These are phyloP conservation scores for Termitomyces sp. DNA, from an alignment of 768 basidiomycete genomes.

Conservation along the genomic window DNA sequence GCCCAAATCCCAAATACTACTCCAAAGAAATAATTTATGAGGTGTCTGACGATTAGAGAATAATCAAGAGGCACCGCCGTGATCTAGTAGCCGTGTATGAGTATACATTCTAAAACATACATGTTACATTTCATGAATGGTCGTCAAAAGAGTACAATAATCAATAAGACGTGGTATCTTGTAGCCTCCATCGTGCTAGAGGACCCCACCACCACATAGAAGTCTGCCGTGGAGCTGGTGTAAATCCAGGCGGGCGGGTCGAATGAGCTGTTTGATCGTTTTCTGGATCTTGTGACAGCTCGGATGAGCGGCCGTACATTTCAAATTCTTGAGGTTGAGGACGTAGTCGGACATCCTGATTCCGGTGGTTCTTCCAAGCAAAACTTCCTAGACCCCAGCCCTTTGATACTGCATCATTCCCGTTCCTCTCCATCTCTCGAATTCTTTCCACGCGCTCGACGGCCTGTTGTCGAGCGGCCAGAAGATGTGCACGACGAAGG, in stretches of 20 bases:
- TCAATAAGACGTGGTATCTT: conserved; percentile 71
- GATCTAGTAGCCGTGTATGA: background rate
- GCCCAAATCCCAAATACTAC: background rate
- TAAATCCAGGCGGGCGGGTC: conserved; percentile 5
- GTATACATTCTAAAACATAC: conserved; percentile 5
- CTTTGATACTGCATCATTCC: conserved; percentile 20
- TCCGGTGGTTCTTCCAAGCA: conserved; percentile 31
- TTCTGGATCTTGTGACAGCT: background rate
- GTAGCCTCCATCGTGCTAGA: conserved; percentile 64
- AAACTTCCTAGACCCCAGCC: conserved; percentile 80
- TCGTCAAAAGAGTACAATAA: conserved; percentile 6
- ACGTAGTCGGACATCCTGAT: background rate
- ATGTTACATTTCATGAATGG: conserved; percentile 7
- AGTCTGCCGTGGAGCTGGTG: conserved; percentile 14
- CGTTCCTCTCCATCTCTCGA: conserved; percentile 49
- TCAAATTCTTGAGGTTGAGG: conserved; percentile 19
- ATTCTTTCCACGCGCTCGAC: conserved; percentile 63
- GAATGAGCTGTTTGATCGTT: background rate
- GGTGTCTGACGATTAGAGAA: background rate
- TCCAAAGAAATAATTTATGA: conserved; percentile 8
- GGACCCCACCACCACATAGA: conserved; percentile 85
- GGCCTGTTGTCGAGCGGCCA: conserved; percentile 68
- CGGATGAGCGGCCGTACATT: conserved; percentile 12
- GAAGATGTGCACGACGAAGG: conserved; percentile 64
- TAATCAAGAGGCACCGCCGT: background rate